Conservation (phyloP, 2,329 filamentous ascomycete genomes). For the Chrysoporthe deuterocubensis region DNA sequence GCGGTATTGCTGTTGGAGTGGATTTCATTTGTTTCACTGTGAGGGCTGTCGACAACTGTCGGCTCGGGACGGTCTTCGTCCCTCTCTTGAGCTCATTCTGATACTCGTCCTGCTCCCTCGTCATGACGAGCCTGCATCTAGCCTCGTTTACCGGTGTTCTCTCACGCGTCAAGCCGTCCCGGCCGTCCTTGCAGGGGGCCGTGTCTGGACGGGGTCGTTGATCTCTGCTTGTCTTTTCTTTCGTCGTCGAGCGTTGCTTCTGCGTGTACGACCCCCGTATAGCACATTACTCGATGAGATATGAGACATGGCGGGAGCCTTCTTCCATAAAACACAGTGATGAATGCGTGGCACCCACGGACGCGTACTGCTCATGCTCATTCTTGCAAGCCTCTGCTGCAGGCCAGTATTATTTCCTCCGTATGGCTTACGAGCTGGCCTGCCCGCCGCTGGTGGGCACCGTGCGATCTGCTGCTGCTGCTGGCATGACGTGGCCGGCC, state of each 20-base stretch:
- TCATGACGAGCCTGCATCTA: neutral
- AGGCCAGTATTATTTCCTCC: neutral
- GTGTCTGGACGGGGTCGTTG: neutral
- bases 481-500: neutral
- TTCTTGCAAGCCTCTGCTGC: neutral
- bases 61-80: slow-evolving; percentile 5
- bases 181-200: neutral
- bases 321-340: slow-evolving; percentile 1
- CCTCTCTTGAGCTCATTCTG: neutral
- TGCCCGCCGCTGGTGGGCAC: neutral
- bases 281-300: slow-evolving; percentile 1
- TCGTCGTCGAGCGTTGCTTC: neutral
- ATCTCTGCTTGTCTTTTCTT: neutral
- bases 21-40: slow-evolving; percentile 24
- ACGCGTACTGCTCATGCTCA: neutral
- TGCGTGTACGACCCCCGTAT: neutral
- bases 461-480: neutral
- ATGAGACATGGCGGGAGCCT: neutral
- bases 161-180: neutral
- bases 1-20: slow-evolving; percentile 11
- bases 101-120: slow-evolving; percentile 7
- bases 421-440: neutral
- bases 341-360: neutral
- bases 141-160: neutral
- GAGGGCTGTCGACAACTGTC: slow-evolving; percentile 1